Conservation (phyloP, 192 early-diverging fungal genomes). For the Podochytrium sp. region DNA sequence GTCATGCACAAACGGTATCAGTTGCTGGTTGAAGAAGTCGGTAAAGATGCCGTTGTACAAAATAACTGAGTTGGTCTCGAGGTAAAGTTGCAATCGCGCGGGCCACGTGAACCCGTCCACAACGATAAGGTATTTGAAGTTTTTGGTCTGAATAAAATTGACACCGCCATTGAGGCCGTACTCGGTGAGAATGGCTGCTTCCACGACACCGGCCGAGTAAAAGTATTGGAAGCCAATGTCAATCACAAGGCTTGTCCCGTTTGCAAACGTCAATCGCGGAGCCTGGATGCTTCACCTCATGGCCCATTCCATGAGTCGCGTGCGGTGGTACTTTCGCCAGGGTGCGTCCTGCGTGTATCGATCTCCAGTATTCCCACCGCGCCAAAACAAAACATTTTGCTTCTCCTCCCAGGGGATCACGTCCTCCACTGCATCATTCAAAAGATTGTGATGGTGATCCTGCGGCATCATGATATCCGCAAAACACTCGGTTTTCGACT, state of each 20-base stretch:
- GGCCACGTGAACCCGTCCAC: slow-evolving; percentile 18
- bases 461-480: background rate
- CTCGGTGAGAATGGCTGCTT: background rate
- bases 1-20: slow-evolving; percentile 22
- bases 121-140: slow-evolving; percentile 21
- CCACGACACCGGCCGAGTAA: background rate
- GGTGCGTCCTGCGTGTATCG: background rate
- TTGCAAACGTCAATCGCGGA: background rate
- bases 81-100: background rate
- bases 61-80: slow-evolving; percentile 18
- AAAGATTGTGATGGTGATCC: background rate
- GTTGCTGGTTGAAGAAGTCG: slow-evolving; percentile 8
- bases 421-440: background rate
- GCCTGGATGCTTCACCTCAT: background rate
- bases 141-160: background rate
- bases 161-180: background rate
- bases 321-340: slow-evolving; percentile 17
- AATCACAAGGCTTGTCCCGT: background rate
- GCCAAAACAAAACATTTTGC: slow-evolving; percentile 23
- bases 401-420: slow-evolving; percentile 2
- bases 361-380: slow-evolving; percentile 13
- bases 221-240: slow-evolving; percentile 5
- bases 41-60: slow-evolving; percentile 20
- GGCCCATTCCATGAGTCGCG: slow-evolving; percentile 7
- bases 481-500: slow-evolving; percentile 2